Conservation (phyloP, 371 early-diverging fungal genomes). For the Saksenaea oblongispora region DNA sequence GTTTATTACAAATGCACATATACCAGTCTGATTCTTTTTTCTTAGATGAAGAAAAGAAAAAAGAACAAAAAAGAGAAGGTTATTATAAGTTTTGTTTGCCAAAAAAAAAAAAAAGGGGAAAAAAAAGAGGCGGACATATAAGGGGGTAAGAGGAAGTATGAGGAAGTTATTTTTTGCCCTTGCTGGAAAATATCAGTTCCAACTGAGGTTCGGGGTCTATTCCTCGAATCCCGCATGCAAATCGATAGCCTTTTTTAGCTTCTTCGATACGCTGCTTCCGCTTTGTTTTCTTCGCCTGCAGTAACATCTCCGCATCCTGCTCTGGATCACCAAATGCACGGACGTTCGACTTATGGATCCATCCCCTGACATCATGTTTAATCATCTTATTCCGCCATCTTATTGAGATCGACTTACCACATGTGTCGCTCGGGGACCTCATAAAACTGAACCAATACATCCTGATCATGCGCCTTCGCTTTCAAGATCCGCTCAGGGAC, state of each 20-base stretch:
- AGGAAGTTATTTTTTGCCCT: background rate
- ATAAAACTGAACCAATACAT: constrained; percentile 30
- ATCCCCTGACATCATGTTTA: constrained; percentile 34
- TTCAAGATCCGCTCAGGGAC: constrained; percentile 24
- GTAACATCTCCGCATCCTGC: constrained; percentile 33
- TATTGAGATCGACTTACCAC: constrained; percentile 23
- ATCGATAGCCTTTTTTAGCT: constrained; percentile 32
- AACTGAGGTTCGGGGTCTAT: constrained; percentile 24
- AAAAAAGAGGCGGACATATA: background rate
- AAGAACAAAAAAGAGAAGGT: background rate
- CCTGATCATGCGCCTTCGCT: constrained; percentile 8
- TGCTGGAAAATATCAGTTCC: background rate
- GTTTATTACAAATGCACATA: constrained; percentile 1
- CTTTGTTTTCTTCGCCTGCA: constrained; percentile 28
- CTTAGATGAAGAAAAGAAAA: background rate
- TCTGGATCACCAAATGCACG: constrained; percentile 32
- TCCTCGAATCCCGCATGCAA: constrained; percentile 29
- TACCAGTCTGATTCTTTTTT: background rate
- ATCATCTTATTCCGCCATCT: background rate
- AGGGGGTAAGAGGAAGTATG: background rate
- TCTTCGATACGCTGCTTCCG: constrained; percentile 29
- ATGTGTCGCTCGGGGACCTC: constrained; percentile 31
- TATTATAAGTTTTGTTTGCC: background rate
- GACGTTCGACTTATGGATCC: constrained; percentile 32
- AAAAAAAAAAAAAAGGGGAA: background rate